Conservation (phyloP, 116 monocot genomes). For the Papilionanthe hybrid region DNA sequence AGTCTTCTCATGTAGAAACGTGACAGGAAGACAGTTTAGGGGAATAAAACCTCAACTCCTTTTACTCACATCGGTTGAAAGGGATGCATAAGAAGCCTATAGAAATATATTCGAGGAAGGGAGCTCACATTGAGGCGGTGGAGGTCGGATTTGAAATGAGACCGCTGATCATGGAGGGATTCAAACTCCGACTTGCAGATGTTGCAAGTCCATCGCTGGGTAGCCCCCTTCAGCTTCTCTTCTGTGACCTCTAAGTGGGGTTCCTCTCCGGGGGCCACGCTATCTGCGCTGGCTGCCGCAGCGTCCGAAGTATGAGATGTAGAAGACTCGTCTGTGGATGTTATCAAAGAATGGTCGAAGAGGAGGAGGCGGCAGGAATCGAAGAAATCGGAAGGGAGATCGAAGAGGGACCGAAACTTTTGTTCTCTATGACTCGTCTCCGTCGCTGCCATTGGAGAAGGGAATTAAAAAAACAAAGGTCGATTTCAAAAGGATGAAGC, state of each 20-base stretch:
- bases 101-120: slow-evolving; percentile 1
- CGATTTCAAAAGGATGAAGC: too few species aligned
- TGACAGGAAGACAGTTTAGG: neutral
- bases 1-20: neutral
- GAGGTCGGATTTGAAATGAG: slow-evolving; percentile 89
- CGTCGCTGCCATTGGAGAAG: slow-evolving; percentile 26
- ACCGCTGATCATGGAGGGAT: slow-evolving; percentile 77
- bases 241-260: neutral
- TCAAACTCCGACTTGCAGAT: slow-evolving; percentile 81
- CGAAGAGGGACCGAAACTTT: slow-evolving; percentile 61
- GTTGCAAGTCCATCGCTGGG: slow-evolving; percentile 68
- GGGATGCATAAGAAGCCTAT: neutral
- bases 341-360: slow-evolving; percentile 4
- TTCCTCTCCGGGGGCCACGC: neutral
- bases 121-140: slow-evolving; percentile 77
- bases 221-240: slow-evolving; percentile 3
- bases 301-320: neutral
- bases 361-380: slow-evolving; percentile 47
- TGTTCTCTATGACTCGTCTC: slow-evolving; percentile 16
- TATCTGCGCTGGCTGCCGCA: neutral
- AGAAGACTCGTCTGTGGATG: neutral
- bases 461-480: too few species aligned
- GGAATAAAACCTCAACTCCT: neutral
- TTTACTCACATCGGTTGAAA: neutral
- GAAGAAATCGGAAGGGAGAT: slow-evolving; percentile 74